Evolutionary conservation across 306 rosid species (phyloP).

Genomic region (Pachyrhizus erosus): DNA sequence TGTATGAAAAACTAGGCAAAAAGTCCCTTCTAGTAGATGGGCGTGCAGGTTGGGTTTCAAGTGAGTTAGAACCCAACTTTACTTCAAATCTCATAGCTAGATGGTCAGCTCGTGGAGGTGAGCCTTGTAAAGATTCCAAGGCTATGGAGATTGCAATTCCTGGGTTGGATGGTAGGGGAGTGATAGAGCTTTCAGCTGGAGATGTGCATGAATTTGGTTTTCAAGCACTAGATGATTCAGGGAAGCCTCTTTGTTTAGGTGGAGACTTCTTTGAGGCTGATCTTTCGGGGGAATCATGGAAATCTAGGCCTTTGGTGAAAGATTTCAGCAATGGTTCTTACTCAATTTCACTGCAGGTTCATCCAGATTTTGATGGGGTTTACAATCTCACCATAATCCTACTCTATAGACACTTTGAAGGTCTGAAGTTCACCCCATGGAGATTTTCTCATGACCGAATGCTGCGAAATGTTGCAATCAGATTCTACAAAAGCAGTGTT

Average conservation of each 20-base stretch:
- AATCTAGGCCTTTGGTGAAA: conserved; percentile 83
- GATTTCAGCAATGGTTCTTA: conserved; percentile 89
- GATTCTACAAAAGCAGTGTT: conserved; percentile 56
- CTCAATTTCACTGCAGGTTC: conserved; percentile 79
- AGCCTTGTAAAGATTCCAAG: conserved; percentile 76
- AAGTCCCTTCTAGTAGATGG: conserved; percentile 30
- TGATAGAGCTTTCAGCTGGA: conserved; percentile 68
- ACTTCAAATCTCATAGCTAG: conserved; percentile 68
- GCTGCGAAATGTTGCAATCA: conserved; percentile 64
- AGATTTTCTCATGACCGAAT: conserved; percentile 60
- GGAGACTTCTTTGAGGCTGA: conserved; percentile 96
- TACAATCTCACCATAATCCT: conserved; percentile 76
- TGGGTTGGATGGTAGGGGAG: conserved; percentile 63
- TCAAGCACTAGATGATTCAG: conserved; percentile 73
- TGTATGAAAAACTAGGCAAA: conserved; percentile 32
- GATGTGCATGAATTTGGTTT: conserved; percentile 78
- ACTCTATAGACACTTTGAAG: conserved; percentile 85
- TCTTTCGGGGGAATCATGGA: conserved; percentile 88
- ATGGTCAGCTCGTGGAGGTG: conserved; percentile 84
- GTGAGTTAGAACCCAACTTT: conserved; percentile 67
- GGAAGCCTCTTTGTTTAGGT: conserved; percentile 80
- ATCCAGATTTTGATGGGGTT: conserved; percentile 78
- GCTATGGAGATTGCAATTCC: conserved; percentile 67
- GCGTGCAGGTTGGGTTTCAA: conserved; percentile 61
- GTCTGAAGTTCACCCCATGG: conserved; percentile 76